Conservation (phyloP, 495 filamentous ascomycete genomes). For the Penicillium chermesinum region DNA sequence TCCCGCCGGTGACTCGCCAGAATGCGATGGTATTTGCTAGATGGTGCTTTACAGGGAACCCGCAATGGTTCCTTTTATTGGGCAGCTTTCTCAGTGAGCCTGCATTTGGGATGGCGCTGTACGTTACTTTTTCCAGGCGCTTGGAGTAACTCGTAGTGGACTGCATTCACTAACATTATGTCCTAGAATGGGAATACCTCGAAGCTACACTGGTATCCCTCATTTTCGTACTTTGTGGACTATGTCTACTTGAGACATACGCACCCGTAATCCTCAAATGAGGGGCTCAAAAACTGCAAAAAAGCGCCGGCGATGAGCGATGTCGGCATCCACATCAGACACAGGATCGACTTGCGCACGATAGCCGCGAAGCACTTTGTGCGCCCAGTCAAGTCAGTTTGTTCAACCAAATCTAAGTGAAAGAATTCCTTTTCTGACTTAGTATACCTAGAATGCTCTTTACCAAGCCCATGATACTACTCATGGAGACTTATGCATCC, state of each 20-base stretch:
- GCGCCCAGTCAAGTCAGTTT: constrained; percentile 24
- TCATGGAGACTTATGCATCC: constrained; percentile 33
- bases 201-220: constrained; percentile 27
- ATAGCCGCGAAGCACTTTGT: constrained; percentile 31
- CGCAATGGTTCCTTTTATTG: constrained; percentile 41
- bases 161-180: too few relatives aligned
- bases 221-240: constrained; percentile 19
- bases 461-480: constrained; percentile 38
- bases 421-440: too few relatives aligned
- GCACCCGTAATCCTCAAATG: constrained; percentile 22
- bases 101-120: constrained; percentile 39
- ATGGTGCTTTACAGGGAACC: constrained; percentile 40
- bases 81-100: constrained; percentile 37
- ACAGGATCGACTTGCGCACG: constrained; percentile 27
- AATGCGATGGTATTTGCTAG: constrained; percentile 41
- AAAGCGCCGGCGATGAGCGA: constrained; percentile 26
- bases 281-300: constrained; percentile 30
- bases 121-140: too few relatives aligned
- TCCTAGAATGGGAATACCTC: constrained; percentile 32
- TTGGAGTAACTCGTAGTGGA: neutral
- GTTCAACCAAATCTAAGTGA: too few relatives aligned
- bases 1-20: constrained; percentile 24
- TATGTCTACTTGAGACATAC: constrained; percentile 34
- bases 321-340: constrained; percentile 40
- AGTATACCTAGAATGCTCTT: constrained; percentile 29